phyloP scores from a whole-genome alignment of 768 basidiomycete genomes.

The Tylopilus subfusipes region DNA sequence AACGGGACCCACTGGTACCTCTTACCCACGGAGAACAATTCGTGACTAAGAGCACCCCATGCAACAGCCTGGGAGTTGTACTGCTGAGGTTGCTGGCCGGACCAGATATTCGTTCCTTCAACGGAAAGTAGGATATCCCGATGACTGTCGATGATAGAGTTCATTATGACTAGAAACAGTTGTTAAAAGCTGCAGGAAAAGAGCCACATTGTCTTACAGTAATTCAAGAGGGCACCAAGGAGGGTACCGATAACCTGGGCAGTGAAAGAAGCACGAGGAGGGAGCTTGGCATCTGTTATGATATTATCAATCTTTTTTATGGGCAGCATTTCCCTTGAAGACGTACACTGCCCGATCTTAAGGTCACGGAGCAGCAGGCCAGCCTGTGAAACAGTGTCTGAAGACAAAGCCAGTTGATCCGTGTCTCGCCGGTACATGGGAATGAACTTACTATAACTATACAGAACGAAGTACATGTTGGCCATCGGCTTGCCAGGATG shows the following conservation, averaged over 20 bases:
- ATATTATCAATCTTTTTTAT: slow-evolving; percentile 37
- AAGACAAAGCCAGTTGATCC: slow-evolving; percentile 33
- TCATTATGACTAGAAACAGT: slow-evolving; percentile 35
- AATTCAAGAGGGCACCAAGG: slow-evolving; percentile 47
- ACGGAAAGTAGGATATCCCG: slow-evolving; percentile 49
- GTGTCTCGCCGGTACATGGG: slow-evolving; percentile 28
- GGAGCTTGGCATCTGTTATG: slow-evolving; percentile 45
- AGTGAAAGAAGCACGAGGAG: slow-evolving; percentile 62
- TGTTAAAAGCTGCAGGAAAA: not conserved
- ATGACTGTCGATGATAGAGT: slow-evolving; percentile 48
- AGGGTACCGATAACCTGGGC: slow-evolving; percentile 56
- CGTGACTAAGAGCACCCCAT: slow-evolving; percentile 37
- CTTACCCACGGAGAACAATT: slow-evolving; percentile 31
- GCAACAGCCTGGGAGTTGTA: slow-evolving; percentile 34
- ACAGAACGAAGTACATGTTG: slow-evolving; percentile 44
- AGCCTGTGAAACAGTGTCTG: slow-evolving; percentile 50
- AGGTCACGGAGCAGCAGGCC: slow-evolving; percentile 52
- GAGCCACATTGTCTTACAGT: slow-evolving; percentile 27
- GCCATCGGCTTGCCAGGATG: slow-evolving; percentile 38
- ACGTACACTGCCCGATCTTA: slow-evolving; percentile 37
- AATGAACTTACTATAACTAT: slow-evolving; percentile 40
- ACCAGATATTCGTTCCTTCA: slow-evolving; percentile 46
- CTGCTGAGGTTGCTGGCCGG: slow-evolving; percentile 29
- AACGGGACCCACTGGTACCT: slow-evolving; percentile 41
- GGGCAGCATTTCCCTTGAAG: not conserved